Base-by-base conservation (phyloP, 306 rosid genomes). In the Gleditsia sinensis region DNA sequence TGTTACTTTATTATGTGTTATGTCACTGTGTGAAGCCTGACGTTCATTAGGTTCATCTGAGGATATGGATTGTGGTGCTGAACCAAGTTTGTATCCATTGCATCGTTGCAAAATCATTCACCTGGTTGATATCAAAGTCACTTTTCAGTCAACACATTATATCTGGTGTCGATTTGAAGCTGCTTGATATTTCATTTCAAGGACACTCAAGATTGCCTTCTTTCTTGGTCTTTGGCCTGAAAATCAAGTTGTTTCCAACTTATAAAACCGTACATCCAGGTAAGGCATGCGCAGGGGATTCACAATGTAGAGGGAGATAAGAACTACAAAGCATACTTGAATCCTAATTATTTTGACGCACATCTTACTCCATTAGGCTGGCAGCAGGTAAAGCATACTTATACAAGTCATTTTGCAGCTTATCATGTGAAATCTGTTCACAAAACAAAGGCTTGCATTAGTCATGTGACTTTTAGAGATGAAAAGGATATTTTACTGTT, bases 241-340 rank as follows among this genome's bases (percentile, higher is more conserved):
- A 68, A 74, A 75, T 80, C 54, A 68, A 74, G 46, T 61, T 43
- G 27, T 40, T 73, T 43, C 50, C 51, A 28, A 59, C 58, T 72
- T 42, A 69, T 69, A 37, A 66, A 70, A 74, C 45, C 42, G 11
- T 59, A 11, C 68, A 19, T 82, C 61, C 83, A 93, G 98, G 98
- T 94, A 54, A 87, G 98, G 88, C 98, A 94, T 75, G 98, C 95
- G 11, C 98, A 94, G 75, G 97, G 98, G 75, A 78, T 86, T 76
- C 98, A 94, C 85, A 94, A 94, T 60, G 97, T 90, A 5, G 97
- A 85, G 14, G 98, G 90, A n/a, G 97, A 91, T 8, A 91, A 91
- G 85, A 80, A 94, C 81, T 78, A 79, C 59, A 74, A 74, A 12
- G 88, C 90, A 1, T 89, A 88, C 75, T 27, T 88, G 69, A 90